Conservation (phyloP, 164 flowering plant species). For the Macadamia tetraphylla region DNA sequence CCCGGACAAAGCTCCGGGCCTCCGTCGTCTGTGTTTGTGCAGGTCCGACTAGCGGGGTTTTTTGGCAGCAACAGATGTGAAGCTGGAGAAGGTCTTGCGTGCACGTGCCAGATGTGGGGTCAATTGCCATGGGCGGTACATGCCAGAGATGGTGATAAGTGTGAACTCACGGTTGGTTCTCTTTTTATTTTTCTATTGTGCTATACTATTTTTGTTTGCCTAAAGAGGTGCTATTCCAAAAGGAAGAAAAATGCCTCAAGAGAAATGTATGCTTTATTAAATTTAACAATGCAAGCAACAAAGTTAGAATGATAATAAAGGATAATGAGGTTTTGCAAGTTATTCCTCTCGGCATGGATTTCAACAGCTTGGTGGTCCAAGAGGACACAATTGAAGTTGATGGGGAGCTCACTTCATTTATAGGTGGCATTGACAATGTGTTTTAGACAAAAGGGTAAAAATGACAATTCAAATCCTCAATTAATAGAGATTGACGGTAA, state of each 20-base stretch:
- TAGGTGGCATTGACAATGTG: conserved; percentile 21
- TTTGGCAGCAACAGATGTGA: too few relatives aligned
- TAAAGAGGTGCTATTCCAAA: not conserved
- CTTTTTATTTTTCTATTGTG: not conserved
- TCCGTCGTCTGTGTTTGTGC: too few relatives aligned
- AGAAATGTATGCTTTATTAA: not conserved
- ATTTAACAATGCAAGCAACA: not conserved
- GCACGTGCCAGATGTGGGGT: conserved; percentile 76
- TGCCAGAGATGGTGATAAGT: conserved; percentile 84
- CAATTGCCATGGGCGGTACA: conserved; percentile 68
- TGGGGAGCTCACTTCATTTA: conserved; percentile 46
- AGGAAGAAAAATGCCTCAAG: not conserved
- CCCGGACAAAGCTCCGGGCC: too few relatives aligned
- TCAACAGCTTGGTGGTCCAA: conserved; percentile 55
- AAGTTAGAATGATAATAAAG: not conserved
- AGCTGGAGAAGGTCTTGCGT: conserved; percentile 67
- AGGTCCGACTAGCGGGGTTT: too few relatives aligned
- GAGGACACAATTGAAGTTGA: conserved; percentile 58
- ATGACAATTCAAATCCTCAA: too few relatives aligned
- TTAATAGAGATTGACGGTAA: too few relatives aligned
- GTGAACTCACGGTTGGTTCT: not conserved
- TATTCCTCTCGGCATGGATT: conserved; percentile 91
- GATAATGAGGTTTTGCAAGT: conserved; percentile 35
- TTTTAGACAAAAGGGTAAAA: too few relatives aligned
- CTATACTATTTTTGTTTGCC: not conserved